Percentiles rank a stretch among this genome's conserved stretches.
Evolutionary conservation across 129 eudicot species (phyloP).

Genomic region (Flaveria sonorensis): DNA sequence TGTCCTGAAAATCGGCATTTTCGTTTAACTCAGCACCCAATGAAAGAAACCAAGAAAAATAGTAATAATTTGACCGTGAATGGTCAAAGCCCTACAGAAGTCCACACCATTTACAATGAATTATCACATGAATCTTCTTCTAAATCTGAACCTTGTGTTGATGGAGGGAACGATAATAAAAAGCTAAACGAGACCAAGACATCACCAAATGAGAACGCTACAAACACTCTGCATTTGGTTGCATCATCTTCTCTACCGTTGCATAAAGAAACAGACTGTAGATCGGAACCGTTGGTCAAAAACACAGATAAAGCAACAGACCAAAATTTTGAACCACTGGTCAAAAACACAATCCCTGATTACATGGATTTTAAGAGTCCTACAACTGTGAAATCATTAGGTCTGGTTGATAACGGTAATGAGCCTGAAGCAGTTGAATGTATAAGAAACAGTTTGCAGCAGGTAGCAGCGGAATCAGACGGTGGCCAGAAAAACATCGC

Average conservation of each 20-base stretch:
- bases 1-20: conserved; percentile 41
- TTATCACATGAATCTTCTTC: conserved; percentile 24
- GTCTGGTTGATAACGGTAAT: conserved; percentile 36
- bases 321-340: conserved; percentile 20
- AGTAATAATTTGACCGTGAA: conserved; percentile 4
- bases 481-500: conserved; percentile 12
- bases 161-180: background rate
- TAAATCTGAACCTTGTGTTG: conserved; percentile 9
- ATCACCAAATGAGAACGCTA: conserved; percentile 19
- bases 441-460: conserved; percentile 40
- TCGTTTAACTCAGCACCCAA: background rate
- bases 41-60: conserved; percentile 26
- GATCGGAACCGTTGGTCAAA: background rate
- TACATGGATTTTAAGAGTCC: conserved; percentile 8
- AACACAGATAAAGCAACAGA: conserved; percentile 21
- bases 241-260: conserved; percentile 25
- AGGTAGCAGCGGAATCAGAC: background rate
- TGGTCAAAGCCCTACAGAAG: conserved; percentile 16
- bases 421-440: conserved; percentile 32
- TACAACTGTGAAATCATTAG: conserved; percentile 20
- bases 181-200: background rate
- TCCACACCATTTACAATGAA: conserved; percentile 22
- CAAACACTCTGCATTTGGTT: conserved; percentile 6
- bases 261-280: background rate
- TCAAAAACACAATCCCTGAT: conserved; percentile 8